Conservation (phyloP, 257 asterid genomes). For the Thymus quinquecostatus region DNA sequence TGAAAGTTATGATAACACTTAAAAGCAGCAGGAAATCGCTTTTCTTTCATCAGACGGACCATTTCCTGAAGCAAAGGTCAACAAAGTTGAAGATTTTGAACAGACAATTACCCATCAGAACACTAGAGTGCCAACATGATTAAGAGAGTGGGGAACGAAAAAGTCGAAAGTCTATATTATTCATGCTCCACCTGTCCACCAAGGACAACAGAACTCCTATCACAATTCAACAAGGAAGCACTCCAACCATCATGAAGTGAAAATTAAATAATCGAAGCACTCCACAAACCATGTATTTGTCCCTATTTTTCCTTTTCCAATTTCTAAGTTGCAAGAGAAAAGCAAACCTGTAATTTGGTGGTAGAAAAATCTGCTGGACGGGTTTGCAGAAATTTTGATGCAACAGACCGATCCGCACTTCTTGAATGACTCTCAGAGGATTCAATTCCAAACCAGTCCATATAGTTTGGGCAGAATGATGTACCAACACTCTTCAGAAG, state of each 20-base stretch:
- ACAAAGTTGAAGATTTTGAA: conserved; percentile 22
- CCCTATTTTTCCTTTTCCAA: not conserved
- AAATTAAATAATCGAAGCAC: not conserved
- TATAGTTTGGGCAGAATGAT: conserved; percentile 76
- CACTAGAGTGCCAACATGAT: not conserved
- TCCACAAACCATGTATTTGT: not conserved
- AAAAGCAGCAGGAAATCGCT: conserved; percentile 78
- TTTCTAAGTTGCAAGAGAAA: conserved; percentile 21
- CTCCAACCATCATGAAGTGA: conserved; percentile 24
- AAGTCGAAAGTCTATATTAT: conserved; percentile 8
- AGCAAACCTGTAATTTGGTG: conserved; percentile 72
- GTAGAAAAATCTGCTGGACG: conserved; percentile 85
- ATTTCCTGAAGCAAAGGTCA: conserved; percentile 68
- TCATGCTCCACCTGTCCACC: conserved; percentile 21
- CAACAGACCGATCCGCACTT: conserved; percentile 72
- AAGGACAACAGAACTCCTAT: conserved; percentile 16
- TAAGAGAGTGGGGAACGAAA: conserved; percentile 5
- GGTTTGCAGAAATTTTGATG: conserved; percentile 82
- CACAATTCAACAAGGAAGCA: conserved; percentile 16
- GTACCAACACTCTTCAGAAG: conserved; percentile 85
- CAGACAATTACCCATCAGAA: conserved; percentile 20
- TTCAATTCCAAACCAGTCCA: conserved; percentile 89
- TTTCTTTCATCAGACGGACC: conserved; percentile 79
- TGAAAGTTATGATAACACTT: conserved; percentile 86
- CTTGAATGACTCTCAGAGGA: conserved; percentile 59